Conservation (phyloP, 1,139 yeast species). For the Scheffersomyces lignicola region DNA sequence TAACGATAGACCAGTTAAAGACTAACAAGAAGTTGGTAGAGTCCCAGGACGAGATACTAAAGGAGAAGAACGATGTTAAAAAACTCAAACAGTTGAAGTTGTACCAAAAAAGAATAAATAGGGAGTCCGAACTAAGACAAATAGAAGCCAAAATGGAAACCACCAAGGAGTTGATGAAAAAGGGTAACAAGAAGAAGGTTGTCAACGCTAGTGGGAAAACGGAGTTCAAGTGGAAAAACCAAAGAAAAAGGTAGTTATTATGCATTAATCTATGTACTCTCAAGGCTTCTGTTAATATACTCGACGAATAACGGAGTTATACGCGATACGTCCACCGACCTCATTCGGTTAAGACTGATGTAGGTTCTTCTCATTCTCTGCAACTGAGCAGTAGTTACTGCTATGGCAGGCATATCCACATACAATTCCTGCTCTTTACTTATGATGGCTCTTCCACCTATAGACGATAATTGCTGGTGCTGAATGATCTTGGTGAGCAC, state of each 20-base stretch:
- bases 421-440: conserved; percentile 35
- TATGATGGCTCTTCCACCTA: conserved; percentile 52
- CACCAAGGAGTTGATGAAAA: conserved; percentile 86
- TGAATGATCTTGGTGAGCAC: conserved; percentile 61
- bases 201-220: conserved; percentile 63
- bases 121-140: conserved; percentile 63
- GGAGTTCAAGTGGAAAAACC: conserved; percentile 83
- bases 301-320: conserved; percentile 74
- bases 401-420: conserved; percentile 63
- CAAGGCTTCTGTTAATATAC: conserved; percentile 59
- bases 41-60: conserved; percentile 30
- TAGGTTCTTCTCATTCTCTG: conserved; percentile 85
- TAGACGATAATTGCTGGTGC: conserved; percentile 56
- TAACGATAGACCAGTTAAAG: conserved; percentile 62
- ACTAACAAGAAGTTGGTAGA: conserved; percentile 30
- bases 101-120: conserved; percentile 59
- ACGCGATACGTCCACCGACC: conserved; percentile 66
- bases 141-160: conserved; percentile 73
- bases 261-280: conserved; percentile 19
- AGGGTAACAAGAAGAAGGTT: conserved; percentile 81
- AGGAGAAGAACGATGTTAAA: conserved; percentile 50
- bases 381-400: conserved; percentile 71
- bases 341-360: conserved; percentile 73
- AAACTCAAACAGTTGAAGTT: conserved; percentile 58
- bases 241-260: conserved; percentile 62